Percentiles rank a stretch among this genome's conserved stretches.
Conservation (phyloP, 805 yeast genomes). For the Cyberlindnera maritima region DNA sequence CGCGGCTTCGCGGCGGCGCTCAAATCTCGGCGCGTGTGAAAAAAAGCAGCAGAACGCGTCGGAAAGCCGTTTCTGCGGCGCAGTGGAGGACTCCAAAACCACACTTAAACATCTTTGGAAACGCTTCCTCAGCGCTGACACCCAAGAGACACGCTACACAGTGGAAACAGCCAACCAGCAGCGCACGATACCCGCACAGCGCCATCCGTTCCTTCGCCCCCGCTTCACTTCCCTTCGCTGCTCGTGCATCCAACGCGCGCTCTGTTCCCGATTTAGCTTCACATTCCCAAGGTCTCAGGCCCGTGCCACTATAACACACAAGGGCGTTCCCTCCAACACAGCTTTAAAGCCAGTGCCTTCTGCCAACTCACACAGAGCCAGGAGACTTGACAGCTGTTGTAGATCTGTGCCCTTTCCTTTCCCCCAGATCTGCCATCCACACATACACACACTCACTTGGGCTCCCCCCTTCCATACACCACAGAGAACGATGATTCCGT, state of each 20-base stretch:
- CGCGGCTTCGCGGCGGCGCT: no score
- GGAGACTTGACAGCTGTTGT: background rate
- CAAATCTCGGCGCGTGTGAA: background rate
- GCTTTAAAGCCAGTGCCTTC: background rate
- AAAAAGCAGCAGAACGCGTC: background rate
- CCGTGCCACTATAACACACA: slow-evolving; percentile 2
- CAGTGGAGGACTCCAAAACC: background rate
- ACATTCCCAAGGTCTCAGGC: slow-evolving; percentile 1
- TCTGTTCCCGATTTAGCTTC: slow-evolving; percentile 2
- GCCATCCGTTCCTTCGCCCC: no score
- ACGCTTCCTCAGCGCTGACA: no score
- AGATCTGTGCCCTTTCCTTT: background rate
- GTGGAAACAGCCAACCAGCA: no score
- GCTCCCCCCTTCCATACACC: no score
- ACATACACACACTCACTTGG: background rate
- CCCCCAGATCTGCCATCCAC: background rate
- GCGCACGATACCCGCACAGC: no score
- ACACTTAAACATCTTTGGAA: background rate
- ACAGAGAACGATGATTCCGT: background rate
- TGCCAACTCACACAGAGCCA: background rate
- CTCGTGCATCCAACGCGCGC: no score
- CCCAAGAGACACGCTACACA: no score
- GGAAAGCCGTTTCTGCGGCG: background rate
- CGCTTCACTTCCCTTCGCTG: no score
- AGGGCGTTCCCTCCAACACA: no score